Conservation (phyloP, 2,329 filamentous ascomycete species). For the Aspergillus unguis region DNA sequence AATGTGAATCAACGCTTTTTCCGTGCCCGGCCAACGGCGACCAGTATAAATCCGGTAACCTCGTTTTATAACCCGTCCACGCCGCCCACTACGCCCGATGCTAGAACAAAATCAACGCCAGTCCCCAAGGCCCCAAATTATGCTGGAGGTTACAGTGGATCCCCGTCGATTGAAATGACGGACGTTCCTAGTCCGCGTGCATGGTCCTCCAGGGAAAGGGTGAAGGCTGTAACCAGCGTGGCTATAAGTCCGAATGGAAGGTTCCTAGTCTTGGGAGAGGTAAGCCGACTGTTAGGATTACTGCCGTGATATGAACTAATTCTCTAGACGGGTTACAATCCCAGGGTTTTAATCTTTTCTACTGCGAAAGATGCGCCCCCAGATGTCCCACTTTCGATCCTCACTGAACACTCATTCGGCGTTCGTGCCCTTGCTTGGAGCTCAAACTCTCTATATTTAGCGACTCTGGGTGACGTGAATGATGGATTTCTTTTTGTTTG, state of each 20-base stretch:
- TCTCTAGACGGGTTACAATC: constrained; percentile 76
- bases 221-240: constrained; percentile 91
- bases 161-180: constrained; percentile 49
- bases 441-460: constrained; percentile 77
- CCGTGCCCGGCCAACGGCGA: constrained; percentile 70
- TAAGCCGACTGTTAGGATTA: constrained; percentile 30
- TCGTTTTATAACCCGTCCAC: constrained; percentile 56
- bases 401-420: constrained; percentile 87
- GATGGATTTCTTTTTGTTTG: constrained; percentile 94
- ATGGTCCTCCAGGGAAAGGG: constrained; percentile 84
- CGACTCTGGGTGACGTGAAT: constrained; percentile 82
- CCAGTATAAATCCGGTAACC: constrained; percentile 62
- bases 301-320: constrained; percentile 25
- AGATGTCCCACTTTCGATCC: constrained; percentile 76
- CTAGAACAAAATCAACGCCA: constrained; percentile 57
- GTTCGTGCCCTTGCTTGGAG: constrained; percentile 89
- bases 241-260: constrained; percentile 82
- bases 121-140: constrained; percentile 50
- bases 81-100: constrained; percentile 54
- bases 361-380: constrained; percentile 71
- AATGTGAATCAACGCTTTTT: constrained; percentile 78
- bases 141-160: constrained; percentile 41
- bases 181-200: constrained; percentile 66
- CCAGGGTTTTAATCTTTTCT: constrained; percentile 85
- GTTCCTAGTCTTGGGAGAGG: constrained; percentile 86